Conservation (phyloP, 108 stramenopile genomes). For the Craspedostauros australis region DNA sequence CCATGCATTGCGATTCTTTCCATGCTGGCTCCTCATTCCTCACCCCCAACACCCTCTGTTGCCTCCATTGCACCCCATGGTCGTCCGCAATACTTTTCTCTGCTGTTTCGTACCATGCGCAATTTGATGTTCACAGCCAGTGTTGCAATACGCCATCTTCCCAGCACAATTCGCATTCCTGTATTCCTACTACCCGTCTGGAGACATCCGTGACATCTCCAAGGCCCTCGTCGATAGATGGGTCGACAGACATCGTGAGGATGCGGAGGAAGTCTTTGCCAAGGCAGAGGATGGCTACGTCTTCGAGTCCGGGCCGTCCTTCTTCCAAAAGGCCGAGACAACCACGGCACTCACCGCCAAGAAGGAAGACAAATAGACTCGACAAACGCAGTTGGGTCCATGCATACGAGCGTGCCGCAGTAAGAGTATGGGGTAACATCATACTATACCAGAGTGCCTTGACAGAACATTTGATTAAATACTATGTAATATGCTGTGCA, state of each 20-base stretch:
- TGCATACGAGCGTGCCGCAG: too few species aligned
- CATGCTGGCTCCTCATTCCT: not conserved
- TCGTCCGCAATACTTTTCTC: not conserved
- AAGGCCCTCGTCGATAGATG: constrained; percentile 55
- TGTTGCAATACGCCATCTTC: constrained; percentile 85
- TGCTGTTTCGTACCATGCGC: not conserved
- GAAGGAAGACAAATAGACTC: not conserved
- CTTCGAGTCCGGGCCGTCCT: constrained; percentile 52
- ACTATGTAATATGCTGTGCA: too few species aligned
- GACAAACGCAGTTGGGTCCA: too few species aligned
- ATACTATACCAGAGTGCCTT: too few species aligned
- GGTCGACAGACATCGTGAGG: constrained; percentile 53
- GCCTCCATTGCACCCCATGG: not conserved
- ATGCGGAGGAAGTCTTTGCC: constrained; percentile 68
- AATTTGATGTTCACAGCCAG: constrained; percentile 20
- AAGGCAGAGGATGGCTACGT: constrained; percentile 54
- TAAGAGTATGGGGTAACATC: too few species aligned
- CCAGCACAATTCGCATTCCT: constrained; percentile 87
- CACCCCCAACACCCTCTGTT: not conserved
- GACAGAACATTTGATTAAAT: too few species aligned
- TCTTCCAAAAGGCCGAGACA: constrained; percentile 73
- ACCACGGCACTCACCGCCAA: not conserved
- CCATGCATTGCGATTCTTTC: not conserved
- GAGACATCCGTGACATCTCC: constrained; percentile 71
- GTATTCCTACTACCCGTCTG: constrained; percentile 83